Percentiles rank a stretch among this genome's conserved stretches.
phyloP scores from a whole-genome alignment of 148 eudicot species.

The Suaeda aralocaspica region DNA sequence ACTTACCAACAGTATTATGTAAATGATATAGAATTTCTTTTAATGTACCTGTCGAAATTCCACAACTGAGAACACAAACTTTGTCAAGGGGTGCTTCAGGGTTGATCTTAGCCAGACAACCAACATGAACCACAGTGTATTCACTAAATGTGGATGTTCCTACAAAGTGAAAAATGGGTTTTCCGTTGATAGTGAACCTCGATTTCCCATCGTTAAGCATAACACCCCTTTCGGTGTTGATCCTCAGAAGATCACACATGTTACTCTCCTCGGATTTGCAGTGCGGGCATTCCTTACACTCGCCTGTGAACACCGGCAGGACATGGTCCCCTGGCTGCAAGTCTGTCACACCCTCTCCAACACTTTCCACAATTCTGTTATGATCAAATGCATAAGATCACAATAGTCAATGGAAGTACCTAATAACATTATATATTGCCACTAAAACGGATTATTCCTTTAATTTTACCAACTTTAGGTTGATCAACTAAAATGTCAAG shows the following conservation, averaged over 20 bases:
- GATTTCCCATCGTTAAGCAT: slow-evolving; percentile 55
- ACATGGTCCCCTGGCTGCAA: slow-evolving; percentile 65
- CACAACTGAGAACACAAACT: slow-evolving; percentile 76
- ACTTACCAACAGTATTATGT: background rate
- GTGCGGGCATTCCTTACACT: slow-evolving; percentile 62
- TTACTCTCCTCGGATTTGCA: slow-evolving; percentile 73
- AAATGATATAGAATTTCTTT: background rate
- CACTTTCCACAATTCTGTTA: slow-evolving; percentile 67
- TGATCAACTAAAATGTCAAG: no score
- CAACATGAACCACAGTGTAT: slow-evolving; percentile 58
- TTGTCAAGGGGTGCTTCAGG: slow-evolving; percentile 78
- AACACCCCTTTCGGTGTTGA: slow-evolving; percentile 65
- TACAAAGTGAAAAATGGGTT: slow-evolving; percentile 58
- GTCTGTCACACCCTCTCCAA: slow-evolving; percentile 77
- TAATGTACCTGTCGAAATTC: slow-evolving; percentile 53
- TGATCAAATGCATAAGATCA: background rate
- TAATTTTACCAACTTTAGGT: no score
- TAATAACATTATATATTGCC: no score
- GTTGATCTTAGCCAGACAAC: slow-evolving; percentile 63
- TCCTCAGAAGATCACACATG: slow-evolving; percentile 68
- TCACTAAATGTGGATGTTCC: slow-evolving; percentile 75
- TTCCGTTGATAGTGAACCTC: slow-evolving; percentile 53
- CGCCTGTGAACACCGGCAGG: slow-evolving; percentile 67
- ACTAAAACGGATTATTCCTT: no score
- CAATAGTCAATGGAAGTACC: background rate